Percentiles rank a stretch among this genome's conserved stretches.
phyloP scores from a whole-genome alignment of 305 asterid species.

The Solanum hybrid region DNA sequence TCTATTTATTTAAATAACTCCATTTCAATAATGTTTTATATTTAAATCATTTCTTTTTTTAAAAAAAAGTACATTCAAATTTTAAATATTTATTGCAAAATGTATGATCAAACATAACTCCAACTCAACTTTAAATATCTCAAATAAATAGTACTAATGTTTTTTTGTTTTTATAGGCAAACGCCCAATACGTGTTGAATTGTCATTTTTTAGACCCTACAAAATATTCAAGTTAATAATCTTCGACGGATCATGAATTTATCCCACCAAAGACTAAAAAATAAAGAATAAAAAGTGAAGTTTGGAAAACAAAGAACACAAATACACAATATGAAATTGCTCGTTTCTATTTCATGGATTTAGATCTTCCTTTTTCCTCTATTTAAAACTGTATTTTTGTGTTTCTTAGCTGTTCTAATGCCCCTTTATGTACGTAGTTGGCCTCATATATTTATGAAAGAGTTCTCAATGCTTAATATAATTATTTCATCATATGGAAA shows the following conservation, averaged over 20 bases:
- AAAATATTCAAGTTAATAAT: not conserved
- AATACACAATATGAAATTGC: not conserved
- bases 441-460: not conserved
- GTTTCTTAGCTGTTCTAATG: not conserved
- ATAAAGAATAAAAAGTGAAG: no score
- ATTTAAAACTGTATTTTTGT: not conserved
- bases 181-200: not conserved
- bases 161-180: not conserved
- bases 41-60: no score
- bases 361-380: not conserved
- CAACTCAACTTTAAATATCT: not conserved
- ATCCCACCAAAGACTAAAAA: not conserved
- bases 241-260: not conserved
- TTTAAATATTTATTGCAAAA: not conserved
- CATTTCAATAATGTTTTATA: not conserved
- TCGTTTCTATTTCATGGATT: not conserved
- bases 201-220: not conserved
- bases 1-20: no score
- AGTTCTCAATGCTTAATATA: not conserved
- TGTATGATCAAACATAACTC: not conserved
- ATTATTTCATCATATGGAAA: not conserved
- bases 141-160: not conserved
- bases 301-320: not conserved
- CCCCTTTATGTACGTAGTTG: not conserved
- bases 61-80: not conserved